phyloP scores from a whole-genome alignment of 2,329 filamentous ascomycete species.

The Diaporthe helianthi region DNA sequence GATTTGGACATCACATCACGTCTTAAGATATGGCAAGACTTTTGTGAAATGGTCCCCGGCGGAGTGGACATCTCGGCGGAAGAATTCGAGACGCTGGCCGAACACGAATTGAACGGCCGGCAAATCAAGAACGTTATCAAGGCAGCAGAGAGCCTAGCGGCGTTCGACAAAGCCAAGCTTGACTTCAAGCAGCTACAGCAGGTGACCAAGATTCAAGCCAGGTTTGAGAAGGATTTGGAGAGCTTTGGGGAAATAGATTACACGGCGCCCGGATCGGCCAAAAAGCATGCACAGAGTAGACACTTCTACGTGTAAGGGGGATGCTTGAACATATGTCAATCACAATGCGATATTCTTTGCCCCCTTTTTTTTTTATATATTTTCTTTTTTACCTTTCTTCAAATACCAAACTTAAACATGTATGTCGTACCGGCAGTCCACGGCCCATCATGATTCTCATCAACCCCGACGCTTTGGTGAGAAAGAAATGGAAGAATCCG shows the following conservation, averaged over 20 bases:
- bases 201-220: slow-evolving; percentile 43
- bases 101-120: slow-evolving; percentile 39
- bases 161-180: slow-evolving; percentile 41
- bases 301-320: slow-evolving; percentile 25
- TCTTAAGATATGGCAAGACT: slow-evolving; percentile 36
- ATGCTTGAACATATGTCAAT: too few species aligned
- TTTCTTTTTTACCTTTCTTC: not conserved
- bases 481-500: not conserved
- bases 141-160: slow-evolving; percentile 44
- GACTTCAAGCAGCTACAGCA: slow-evolving; percentile 41
- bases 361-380: too few species aligned
- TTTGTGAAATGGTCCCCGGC: slow-evolving; percentile 35
- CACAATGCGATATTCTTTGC: not conserved
- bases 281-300: slow-evolving; percentile 29
- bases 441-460: not conserved
- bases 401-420: not conserved
- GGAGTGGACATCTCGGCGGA: slow-evolving; percentile 39
- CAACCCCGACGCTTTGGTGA: not conserved
- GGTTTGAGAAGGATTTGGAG: slow-evolving; percentile 42
- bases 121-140: slow-evolving; percentile 43
- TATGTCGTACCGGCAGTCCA: not conserved
- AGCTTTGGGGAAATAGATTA: slow-evolving; percentile 36
- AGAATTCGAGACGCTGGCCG: slow-evolving; percentile 35
- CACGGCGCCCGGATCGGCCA: slow-evolving; percentile 32
- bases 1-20: slow-evolving; percentile 28